Evolutionary conservation across 148 eudicot genomes (phyloP).

Genomic region (Gaultheria prostrata): DNA sequence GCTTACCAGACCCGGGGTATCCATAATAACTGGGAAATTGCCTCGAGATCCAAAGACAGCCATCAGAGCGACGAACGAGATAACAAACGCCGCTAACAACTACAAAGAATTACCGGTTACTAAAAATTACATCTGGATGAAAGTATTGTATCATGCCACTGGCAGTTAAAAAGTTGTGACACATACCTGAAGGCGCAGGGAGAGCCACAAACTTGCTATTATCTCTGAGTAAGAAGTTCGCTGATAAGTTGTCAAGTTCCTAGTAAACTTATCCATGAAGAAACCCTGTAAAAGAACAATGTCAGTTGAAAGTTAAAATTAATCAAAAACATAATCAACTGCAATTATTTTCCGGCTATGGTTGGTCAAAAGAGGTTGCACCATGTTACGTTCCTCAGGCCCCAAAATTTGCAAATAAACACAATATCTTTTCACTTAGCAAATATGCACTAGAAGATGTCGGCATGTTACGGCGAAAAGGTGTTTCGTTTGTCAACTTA

Average conservation of each 20-base stretch:
- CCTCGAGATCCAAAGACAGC: conserved; percentile 77
- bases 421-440: not conserved
- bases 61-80: conserved; percentile 73
- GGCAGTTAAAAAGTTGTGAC: not conserved
- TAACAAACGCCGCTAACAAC: conserved; percentile 87
- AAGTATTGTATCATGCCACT: conserved; percentile 5
- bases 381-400: not conserved
- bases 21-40: conserved; percentile 60
- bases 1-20: conserved; percentile 91
- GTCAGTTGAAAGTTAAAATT: not conserved
- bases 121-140: conserved; percentile 3
- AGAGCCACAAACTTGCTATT: conserved; percentile 95
- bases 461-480: not conserved
- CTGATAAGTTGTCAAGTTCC: conserved; percentile 64
- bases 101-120: conserved; percentile 33
- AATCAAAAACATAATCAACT: not conserved
- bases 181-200: conserved; percentile 89
- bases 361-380: not conserved
- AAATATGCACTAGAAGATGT: not conserved
- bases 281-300: conserved; percentile 55
- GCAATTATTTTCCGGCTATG: not conserved
- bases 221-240: conserved; percentile 86
- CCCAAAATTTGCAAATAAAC: not conserved
- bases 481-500: not conserved
- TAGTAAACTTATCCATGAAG: conserved; percentile 58